These are phyloP conservation scores for Neurospora sp. DNA, from an alignment of 495 filamentous ascomycete species.

Conservation along the genomic window DNA sequence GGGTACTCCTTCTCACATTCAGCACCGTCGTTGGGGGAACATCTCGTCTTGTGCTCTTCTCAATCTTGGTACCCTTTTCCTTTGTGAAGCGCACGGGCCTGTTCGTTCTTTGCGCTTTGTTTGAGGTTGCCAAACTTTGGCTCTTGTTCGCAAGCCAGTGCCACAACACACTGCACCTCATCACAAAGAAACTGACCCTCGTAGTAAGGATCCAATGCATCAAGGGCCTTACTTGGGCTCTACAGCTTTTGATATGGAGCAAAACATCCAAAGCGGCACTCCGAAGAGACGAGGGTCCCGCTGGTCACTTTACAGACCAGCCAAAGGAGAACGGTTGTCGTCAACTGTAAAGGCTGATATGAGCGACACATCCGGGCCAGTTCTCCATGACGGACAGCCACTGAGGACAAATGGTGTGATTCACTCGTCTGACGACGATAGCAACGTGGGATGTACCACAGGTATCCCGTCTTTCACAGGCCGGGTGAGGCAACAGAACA, in stretches of 20 bases:
- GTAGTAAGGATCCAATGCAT: background rate
- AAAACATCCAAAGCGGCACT: background rate
- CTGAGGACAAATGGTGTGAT: background rate
- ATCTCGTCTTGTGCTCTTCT: background rate
- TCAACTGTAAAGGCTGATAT: background rate
- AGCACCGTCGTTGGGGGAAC: background rate
- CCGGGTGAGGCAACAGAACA: background rate
- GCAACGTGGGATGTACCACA: background rate
- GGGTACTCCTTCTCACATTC: background rate
- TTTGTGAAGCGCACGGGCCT: background rate
- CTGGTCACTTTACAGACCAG: background rate
- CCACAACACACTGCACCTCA: background rate
- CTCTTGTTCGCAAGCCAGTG: background rate
- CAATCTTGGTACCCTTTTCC: background rate
- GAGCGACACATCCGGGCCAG: background rate
- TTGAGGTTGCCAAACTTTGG: background rate
- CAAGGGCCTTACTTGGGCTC: background rate
- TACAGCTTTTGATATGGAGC: background rate
- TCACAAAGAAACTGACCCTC: background rate
- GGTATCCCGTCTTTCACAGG: background rate
- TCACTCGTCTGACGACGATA: background rate
- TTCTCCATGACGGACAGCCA: background rate
- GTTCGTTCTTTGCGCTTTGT: background rate
- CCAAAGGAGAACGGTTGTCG: background rate
- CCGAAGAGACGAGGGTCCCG: background rate